Base-by-base conservation (phyloP, 495 filamentous ascomycete genomes). In the Aspergillus homomorphus region DNA sequence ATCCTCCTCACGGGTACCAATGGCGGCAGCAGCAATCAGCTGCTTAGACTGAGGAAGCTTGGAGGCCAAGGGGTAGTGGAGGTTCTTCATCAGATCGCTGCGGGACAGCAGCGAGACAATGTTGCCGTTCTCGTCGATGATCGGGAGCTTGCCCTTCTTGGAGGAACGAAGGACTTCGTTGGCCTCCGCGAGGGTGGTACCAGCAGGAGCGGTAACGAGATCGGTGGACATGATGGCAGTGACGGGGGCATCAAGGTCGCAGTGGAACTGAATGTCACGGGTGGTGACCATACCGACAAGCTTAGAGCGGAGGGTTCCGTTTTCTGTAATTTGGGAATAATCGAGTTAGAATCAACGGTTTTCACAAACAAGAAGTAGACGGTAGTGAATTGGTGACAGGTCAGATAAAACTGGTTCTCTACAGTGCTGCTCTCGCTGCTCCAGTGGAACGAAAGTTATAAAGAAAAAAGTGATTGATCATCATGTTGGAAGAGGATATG, bases 401-500 rank as follows among this genome's bases (percentile, higher is more conserved):
- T 78, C 77, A 80, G 72, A 73, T 73, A 62, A 66, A 68, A 77
- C 69, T 71, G 74, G 66, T 77, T 83, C 72, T 92, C 91, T 90
- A 81, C 91, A 96, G 77, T 77, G 87, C 89, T 82, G 86, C 87
- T 82, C 66, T 77, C 83, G 81, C 82, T 84, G 89, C 85, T 87
- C 80, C 90, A 92, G 95, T 90, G 90, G 95, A 98, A 98, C 95
- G 94, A 98, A 98, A 98, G 94, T 98, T 96, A 97, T 87, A 76
- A 80, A 72, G 72, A 75, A 80, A 76, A 79, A 77, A 59, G 77
- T 80, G 83, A 71, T 67, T 74, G 82, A 84, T 92, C 91, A 95
- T 95, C 79, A 83, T 77, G 65, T 64, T 69, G 79, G 48, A 45
- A 28, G n/a, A 57, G 54, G 58, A 51, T 55, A 62, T 41, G 52